Conservation (phyloP, 306 rosid species). For the Prunus fruticosa region DNA sequence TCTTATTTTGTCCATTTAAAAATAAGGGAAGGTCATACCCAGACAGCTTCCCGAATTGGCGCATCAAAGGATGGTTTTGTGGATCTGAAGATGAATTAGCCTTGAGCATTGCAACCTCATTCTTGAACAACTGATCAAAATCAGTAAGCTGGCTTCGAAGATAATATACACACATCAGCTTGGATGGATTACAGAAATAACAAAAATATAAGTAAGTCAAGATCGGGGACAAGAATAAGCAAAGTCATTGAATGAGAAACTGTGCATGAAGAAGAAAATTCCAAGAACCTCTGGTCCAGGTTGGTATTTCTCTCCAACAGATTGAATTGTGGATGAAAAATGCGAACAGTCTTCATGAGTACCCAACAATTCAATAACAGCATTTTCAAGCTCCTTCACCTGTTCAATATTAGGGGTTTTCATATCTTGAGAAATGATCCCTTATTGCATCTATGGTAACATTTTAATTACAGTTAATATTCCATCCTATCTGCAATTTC, state of each 20-base stretch:
- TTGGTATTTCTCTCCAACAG: slow-evolving; percentile 51
- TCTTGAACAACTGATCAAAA: slow-evolving; percentile 62
- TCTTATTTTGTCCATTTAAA: not conserved
- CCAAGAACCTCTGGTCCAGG: slow-evolving; percentile 62
- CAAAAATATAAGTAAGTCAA: not conserved
- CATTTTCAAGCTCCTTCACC: slow-evolving; percentile 81
- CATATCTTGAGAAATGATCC: not conserved
- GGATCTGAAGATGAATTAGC: slow-evolving; percentile 43
- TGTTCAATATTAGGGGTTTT: not conserved
- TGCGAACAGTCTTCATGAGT: slow-evolving; percentile 46
- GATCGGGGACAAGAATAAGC: not conserved
- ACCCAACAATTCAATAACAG: slow-evolving; percentile 49
- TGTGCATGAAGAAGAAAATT: slow-evolving; percentile 4
- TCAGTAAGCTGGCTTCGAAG: slow-evolving; percentile 49
- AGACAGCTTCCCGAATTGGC: slow-evolving; percentile 83
- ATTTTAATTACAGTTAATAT: not conserved
- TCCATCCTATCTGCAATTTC: not conserved
- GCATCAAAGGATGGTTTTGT: slow-evolving; percentile 39
- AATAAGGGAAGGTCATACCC: slow-evolving; percentile 56
- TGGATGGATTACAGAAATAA: not conserved
- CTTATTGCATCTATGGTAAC: not conserved
- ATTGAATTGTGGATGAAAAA: slow-evolving; percentile 59
- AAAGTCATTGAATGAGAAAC: slow-evolving; percentile 19
- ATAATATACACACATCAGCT: slow-evolving; percentile 12
- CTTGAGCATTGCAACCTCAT: slow-evolving; percentile 49